Evolutionary conservation across 768 basidiomycete genomes (phyloP).

Genomic region (Boletus rex-veris): DNA sequence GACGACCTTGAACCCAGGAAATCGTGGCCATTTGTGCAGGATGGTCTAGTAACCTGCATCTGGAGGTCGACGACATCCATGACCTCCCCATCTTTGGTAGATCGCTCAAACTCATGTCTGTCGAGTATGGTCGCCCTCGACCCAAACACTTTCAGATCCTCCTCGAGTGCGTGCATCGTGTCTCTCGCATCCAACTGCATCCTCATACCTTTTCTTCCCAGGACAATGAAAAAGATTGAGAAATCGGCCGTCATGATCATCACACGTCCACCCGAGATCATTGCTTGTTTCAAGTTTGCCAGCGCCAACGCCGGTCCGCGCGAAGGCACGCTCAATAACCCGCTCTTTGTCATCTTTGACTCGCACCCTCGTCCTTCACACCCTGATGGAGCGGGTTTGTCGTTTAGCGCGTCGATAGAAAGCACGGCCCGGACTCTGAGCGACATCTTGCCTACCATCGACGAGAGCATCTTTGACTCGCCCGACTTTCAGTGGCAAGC

Average conservation of each 20-base stretch:
- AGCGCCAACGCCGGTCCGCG: not conserved
- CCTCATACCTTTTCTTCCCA: conserved; percentile 9
- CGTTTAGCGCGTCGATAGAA: conserved; percentile 46
- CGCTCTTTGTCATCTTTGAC: conserved; percentile 60
- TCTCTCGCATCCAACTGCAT: not conserved
- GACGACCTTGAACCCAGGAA: conserved; percentile 38
- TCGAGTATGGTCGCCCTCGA: conserved; percentile 37
- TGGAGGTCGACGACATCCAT: conserved; percentile 56
- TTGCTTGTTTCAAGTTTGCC: conserved; percentile 46
- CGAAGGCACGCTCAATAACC: conserved; percentile 6
- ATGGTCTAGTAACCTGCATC: conserved; percentile 51
- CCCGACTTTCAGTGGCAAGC: conserved; percentile 58
- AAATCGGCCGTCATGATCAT: conserved; percentile 44
- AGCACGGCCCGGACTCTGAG: conserved; percentile 43
- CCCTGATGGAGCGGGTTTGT: conserved; percentile 57
- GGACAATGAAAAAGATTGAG: conserved; percentile 19
- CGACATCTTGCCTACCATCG: conserved; percentile 44
- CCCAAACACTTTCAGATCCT: conserved; percentile 36
- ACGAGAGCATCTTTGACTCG: conserved; percentile 42
- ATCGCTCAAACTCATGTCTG: conserved; percentile 34
- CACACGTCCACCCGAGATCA: conserved; percentile 70
- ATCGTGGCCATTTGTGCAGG: conserved; percentile 51
- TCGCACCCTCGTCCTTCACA: conserved; percentile 61
- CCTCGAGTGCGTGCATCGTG: conserved; percentile 21
- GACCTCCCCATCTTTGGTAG: conserved; percentile 46